Conservation (phyloP, 345 rosid genomes). For the Carallia brachiata region DNA sequence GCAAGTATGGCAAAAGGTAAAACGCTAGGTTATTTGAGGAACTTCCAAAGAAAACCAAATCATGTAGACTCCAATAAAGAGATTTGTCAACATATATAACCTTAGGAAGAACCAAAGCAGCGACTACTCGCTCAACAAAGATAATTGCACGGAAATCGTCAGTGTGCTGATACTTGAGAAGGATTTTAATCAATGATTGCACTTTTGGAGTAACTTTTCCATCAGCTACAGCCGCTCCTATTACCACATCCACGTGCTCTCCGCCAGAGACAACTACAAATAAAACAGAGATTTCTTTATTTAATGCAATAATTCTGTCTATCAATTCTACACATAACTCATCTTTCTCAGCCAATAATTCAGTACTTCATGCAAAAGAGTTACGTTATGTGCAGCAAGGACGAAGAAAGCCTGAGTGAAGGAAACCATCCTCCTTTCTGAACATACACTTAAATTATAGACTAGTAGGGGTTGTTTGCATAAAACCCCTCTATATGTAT, state of each 20-base stretch:
- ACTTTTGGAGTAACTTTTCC: conserved; percentile 99
- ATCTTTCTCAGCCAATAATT: background rate
- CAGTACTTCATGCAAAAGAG: background rate
- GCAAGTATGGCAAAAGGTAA: conserved; percentile 25
- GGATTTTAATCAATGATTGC: conserved; percentile 80
- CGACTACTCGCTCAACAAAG: conserved; percentile 96
- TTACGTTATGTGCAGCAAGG: too few species aligned
- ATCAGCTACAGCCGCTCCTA: conserved; percentile 98
- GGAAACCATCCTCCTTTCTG: too few species aligned
- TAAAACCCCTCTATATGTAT: too few species aligned
- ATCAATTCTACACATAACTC: background rate
- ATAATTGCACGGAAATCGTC: conserved; percentile 97
- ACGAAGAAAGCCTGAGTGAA: too few species aligned
- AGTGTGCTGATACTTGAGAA: conserved; percentile 79
- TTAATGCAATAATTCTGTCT: background rate
- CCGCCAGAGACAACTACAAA: conserved; percentile 90
- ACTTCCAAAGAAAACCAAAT: conserved; percentile 5
- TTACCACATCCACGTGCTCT: conserved; percentile 89
- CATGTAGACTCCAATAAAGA: conserved; percentile 1
- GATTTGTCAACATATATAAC: conserved; percentile 31
- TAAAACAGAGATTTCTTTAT: conserved; percentile 11
- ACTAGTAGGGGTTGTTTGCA: too few species aligned
- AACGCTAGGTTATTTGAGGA: background rate
- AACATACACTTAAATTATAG: too few species aligned
- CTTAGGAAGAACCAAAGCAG: conserved; percentile 99